Base-by-base conservation (phyloP, 257 asterid species). In the Petunia axillaris region DNA sequence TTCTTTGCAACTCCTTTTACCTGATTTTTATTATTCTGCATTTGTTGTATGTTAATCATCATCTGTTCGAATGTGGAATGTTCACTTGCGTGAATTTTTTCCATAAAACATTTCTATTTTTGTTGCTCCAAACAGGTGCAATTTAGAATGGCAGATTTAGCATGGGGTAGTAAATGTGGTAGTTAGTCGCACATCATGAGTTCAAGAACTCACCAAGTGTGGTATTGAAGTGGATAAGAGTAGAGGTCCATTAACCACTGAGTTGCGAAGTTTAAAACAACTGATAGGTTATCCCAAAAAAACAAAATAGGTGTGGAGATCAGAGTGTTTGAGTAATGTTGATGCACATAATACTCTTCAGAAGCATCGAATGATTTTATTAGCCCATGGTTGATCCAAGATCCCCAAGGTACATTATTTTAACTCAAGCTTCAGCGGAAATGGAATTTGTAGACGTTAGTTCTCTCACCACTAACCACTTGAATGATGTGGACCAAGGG, bases 101-200 rank as follows among this genome's bases (percentile, higher is more conserved):
- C 25, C 10, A 25, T 71, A 11, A 6, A 71, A 71, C 1, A 25
- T 25, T 25, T 71, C 2, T 8, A 16, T 44, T 36, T 67, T 46
- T 50, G 60, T 71, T 71, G 58, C 59, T 46, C 43, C 77, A 25
- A 70, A 46, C 77, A 25, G 59, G 43, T 70, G 2, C 15, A 38
- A 10, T 48, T 70, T 70, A 16, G 65, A 59, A 44, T 8, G 76
- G 60, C 35, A 71, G 43, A 6, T 48, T 70, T 70, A 4, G 77
- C 25, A 46, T 9, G 77, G 1, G 10, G 6, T 35, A 11, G 53
- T 8, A 14, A 14, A 37, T 40, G 53, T 66, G 14, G 37, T 3
- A 66, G 75, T 11, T 8, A 5, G 41, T 13, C 0, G 53, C 35
- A 48, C 25, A 35, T 1, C 57, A 52, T 10, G 57, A 48, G 9